phyloP scores from a whole-genome alignment of 2,329 filamentous ascomycete species.

The Pseudogymnoascus sp. region DNA sequence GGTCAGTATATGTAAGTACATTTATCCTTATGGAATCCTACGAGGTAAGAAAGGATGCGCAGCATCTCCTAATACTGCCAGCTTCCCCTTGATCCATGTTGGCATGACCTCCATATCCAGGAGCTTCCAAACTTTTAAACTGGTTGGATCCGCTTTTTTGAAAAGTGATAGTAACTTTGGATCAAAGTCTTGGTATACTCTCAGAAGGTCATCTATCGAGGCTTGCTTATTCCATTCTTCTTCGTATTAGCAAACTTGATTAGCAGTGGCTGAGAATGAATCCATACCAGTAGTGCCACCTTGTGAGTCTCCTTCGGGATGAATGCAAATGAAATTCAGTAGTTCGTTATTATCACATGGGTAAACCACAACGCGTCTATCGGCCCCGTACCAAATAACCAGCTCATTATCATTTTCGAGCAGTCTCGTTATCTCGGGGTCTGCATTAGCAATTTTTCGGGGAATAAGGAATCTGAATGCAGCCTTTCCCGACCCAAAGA shows the following conservation, averaged over 20 bases:
- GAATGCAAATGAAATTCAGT: constrained; percentile 45
- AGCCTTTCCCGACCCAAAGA: constrained; percentile 16
- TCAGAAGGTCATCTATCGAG: constrained; percentile 31
- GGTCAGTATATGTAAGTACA: constrained; percentile 16
- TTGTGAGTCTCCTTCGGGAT: constrained; percentile 38
- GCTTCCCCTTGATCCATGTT: constrained; percentile 43
- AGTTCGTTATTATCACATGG: constrained; percentile 37
- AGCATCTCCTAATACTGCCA: constrained; percentile 57
- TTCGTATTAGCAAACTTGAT: background rate
- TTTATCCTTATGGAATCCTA: constrained; percentile 20
- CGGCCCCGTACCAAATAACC: constrained; percentile 34
- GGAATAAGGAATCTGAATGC: constrained; percentile 21
- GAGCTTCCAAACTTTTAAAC: constrained; percentile 49
- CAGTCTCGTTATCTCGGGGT: constrained; percentile 31
- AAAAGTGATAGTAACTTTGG: constrained; percentile 34
- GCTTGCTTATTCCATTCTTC: constrained; percentile 35
- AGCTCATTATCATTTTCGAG: constrained; percentile 27
- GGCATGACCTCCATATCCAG: constrained; percentile 54
- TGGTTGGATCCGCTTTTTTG: constrained; percentile 35
- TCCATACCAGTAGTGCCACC: constrained; percentile 17
- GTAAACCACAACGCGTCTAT: constrained; percentile 40
- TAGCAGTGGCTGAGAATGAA: background rate
- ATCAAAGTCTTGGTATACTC: constrained; percentile 37
- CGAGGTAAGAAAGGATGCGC: constrained; percentile 60
- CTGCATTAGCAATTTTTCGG: constrained; percentile 21